phyloP scores from a whole-genome alignment of 306 rosid species.

The Mucuna pruriens region DNA sequence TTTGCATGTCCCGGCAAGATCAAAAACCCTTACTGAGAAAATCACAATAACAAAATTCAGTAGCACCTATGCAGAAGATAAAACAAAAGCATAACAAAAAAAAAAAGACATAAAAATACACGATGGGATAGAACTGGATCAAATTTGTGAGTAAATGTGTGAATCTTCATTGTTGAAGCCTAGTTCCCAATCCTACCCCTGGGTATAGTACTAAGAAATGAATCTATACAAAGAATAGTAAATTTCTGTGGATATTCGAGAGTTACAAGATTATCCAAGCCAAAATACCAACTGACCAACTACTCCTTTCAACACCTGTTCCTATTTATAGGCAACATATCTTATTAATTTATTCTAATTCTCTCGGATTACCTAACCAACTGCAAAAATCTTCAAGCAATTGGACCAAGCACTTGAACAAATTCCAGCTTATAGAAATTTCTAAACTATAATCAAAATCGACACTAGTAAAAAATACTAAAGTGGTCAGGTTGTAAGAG shows the following conservation, averaged over 20 bases:
- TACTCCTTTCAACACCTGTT: background rate
- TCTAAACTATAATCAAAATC: too few species aligned
- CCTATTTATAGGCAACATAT: too few species aligned
- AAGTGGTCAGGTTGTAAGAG: too few species aligned
- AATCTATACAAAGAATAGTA: background rate
- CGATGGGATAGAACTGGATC: background rate
- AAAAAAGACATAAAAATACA: constrained; percentile 9
- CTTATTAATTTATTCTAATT: too few species aligned
- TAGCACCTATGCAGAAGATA: background rate
- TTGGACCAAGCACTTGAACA: too few species aligned
- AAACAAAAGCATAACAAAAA: background rate
- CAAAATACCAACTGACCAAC: background rate
- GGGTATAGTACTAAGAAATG: background rate
- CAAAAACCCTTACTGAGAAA: constrained; percentile 31
- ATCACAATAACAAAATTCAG: background rate
- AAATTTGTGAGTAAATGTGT: background rate
- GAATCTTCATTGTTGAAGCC: background rate
- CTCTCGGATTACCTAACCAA: too few species aligned
- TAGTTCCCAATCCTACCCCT: background rate
- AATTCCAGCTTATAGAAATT: too few species aligned
- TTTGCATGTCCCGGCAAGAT: constrained; percentile 77
- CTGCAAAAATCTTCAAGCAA: too few species aligned
- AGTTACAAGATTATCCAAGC: background rate
- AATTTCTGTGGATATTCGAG: background rate
- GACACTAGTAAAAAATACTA: too few species aligned